Percentiles rank a stretch among this genome's conserved stretches.
These are phyloP conservation scores for Mycena pura DNA, from an alignment of 768 basidiomycete genomes.

Conservation along the genomic window DNA sequence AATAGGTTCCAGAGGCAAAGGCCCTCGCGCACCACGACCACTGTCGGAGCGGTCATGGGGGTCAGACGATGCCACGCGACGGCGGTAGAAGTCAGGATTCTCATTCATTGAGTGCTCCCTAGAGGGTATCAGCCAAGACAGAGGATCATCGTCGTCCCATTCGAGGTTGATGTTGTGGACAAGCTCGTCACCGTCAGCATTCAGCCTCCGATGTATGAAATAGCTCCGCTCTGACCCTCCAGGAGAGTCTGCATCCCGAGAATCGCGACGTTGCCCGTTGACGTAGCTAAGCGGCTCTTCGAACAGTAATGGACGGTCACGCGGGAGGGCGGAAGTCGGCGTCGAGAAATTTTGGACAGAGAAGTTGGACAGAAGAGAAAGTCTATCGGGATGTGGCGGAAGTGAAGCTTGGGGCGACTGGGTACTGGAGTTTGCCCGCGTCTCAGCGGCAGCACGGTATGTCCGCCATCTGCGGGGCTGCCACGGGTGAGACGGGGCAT, in stretches of 20 bases:
- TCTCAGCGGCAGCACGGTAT: conserved; percentile 17
- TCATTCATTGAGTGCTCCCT: conserved; percentile 25
- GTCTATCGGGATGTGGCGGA: conserved; percentile 36
- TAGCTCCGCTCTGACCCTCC: conserved; percentile 36
- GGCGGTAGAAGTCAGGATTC: conserved; percentile 8
- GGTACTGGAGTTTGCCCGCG: conserved; percentile 27
- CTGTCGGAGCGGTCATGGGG: conserved; percentile 21
- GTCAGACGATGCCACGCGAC: conserved; percentile 9
- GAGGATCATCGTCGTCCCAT: conserved; percentile 46
- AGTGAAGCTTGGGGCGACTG: conserved; percentile 33
- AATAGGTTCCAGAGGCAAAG: background rate
- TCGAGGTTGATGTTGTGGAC: conserved; percentile 48
- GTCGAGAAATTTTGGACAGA: conserved; percentile 46
- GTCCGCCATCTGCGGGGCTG: conserved; percentile 32
- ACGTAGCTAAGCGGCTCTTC: conserved; percentile 47
- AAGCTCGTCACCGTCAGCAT: conserved; percentile 46
- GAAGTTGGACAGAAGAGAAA: conserved; percentile 50
- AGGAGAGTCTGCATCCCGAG: conserved; percentile 22
- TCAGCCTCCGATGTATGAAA: conserved; percentile 42
- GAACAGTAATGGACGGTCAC: conserved; percentile 45
- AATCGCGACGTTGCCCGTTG: conserved; percentile 14
- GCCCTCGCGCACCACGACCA: background rate
- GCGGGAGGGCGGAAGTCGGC: conserved; percentile 38
- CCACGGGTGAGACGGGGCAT: conserved; percentile 8
- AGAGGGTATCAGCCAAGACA: conserved; percentile 37